Percentiles rank a stretch among this genome's conserved stretches.
phyloP scores from a whole-genome alignment of 352 stramenopile species.

The Phytophthora uliginosa region DNA sequence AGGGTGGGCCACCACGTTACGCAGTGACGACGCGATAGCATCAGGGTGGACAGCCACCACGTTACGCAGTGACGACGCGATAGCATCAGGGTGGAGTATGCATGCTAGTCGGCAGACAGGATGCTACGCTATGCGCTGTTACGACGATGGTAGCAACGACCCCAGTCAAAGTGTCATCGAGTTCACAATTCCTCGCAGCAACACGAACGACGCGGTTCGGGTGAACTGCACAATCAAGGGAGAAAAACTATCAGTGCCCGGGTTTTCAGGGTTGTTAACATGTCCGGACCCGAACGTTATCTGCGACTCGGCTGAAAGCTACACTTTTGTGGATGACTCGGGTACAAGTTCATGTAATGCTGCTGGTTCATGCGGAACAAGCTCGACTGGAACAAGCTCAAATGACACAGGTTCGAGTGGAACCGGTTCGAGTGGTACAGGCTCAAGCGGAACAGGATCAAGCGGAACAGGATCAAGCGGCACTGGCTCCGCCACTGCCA shows the following conservation, averaged over 20 bases:
- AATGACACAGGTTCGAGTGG: neutral
- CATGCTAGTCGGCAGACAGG: slow-evolving; percentile 67
- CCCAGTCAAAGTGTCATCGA: slow-evolving; percentile 42
- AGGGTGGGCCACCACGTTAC: slow-evolving; percentile 70
- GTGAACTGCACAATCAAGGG: slow-evolving; percentile 65
- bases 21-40: too few relatives aligned
- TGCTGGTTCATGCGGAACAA: neutral
- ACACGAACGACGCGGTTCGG: slow-evolving; percentile 30
- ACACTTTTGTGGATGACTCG: slow-evolving; percentile 24
- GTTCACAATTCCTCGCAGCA: slow-evolving; percentile 52
- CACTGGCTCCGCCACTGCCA: slow-evolving; percentile 14
- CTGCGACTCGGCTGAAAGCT: slow-evolving; percentile 41
- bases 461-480: neutral
- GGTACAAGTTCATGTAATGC: neutral
- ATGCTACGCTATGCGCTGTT: slow-evolving; percentile 80
- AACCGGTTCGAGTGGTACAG: neutral
- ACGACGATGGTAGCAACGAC: slow-evolving; percentile 23
- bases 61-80: slow-evolving; percentile 69
- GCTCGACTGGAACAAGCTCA: neutral
- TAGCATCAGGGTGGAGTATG: slow-evolving; percentile 53
- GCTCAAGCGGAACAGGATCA: too few relatives aligned
- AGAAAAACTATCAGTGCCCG: slow-evolving; percentile 45
- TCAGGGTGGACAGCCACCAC: too few relatives aligned
- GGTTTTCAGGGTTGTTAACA: slow-evolving; percentile 67
- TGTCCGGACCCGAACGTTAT: slow-evolving; percentile 80